A percentile compares a stretch with the other conserved stretches of the same genome.
phyloP scores from a whole-genome alignment of 305 asterid genomes.

The Plantago rigida region DNA sequence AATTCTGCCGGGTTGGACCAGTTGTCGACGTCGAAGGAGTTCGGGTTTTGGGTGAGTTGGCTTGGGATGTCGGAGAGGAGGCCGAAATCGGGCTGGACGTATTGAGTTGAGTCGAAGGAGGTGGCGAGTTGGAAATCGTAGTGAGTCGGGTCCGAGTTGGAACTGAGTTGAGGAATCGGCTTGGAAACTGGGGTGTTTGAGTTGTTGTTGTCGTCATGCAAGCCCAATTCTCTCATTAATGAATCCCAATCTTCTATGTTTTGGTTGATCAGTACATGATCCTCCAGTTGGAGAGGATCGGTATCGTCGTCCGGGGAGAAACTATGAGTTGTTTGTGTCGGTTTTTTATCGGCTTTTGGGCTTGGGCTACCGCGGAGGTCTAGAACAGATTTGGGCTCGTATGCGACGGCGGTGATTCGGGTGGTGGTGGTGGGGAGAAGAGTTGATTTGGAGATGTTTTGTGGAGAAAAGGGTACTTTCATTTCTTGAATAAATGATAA shows the following conservation, averaged over 20 bases:
- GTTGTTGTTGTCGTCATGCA: constrained; percentile 46
- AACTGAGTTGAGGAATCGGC: constrained; percentile 24
- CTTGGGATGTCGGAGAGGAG: constrained; percentile 38
- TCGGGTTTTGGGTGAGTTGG: constrained; percentile 13
- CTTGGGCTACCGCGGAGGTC: constrained; percentile 74
- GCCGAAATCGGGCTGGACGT: constrained; percentile 37
- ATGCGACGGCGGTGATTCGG: constrained; percentile 24
- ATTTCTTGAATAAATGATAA: constrained; percentile 1
- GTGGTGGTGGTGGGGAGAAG: constrained; percentile 14
- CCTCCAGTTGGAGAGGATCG: constrained; percentile 59
- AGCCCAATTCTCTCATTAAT: constrained; percentile 78
- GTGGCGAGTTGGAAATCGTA: constrained; percentile 25
- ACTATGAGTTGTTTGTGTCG: constrained; percentile 17
- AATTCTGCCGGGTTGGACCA: constrained; percentile 38
- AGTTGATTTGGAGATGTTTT: constrained; percentile 35
- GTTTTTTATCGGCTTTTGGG: constrained; percentile 43
- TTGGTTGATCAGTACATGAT: constrained; percentile 46
- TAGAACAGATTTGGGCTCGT: constrained; percentile 95
- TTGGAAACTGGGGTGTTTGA: constrained; percentile 25
- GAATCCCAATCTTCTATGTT: constrained; percentile 67
- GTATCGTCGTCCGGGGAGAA: constrained; percentile 19
- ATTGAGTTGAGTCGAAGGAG: constrained; percentile 46
- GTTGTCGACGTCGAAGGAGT: constrained; percentile 18
- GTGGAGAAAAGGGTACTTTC: constrained; percentile 65
- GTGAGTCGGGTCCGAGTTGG: constrained; percentile 38